Evolutionary conservation across 208 protist genomes (phyloP).

Genomic region (Trypanosoma mega): DNA sequence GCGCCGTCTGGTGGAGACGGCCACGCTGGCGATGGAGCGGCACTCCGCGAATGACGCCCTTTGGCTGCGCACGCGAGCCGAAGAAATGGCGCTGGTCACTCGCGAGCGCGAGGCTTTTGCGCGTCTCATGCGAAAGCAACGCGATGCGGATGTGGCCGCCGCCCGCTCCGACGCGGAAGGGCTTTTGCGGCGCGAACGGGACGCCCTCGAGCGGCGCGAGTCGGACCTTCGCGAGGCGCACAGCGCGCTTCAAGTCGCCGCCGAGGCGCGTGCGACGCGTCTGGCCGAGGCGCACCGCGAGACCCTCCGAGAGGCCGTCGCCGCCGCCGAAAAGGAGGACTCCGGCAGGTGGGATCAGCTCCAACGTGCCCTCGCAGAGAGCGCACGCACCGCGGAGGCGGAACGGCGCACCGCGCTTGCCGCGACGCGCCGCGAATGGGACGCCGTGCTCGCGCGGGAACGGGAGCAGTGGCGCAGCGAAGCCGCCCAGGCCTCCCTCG

Average conservation of each 20-base stretch:
- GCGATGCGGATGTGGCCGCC: background rate
- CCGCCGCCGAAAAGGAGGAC: too few relatives aligned
- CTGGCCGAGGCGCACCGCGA: background rate
- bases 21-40: slow-evolving; percentile 8
- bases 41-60: slow-evolving; percentile 1
- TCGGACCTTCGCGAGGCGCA: slow-evolving; percentile 18
- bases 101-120: slow-evolving; percentile 8
- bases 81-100: slow-evolving; percentile 18
- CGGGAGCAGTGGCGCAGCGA: background rate
- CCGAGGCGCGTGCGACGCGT: background rate
- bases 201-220: slow-evolving; percentile 8
- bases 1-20: slow-evolving; percentile 1
- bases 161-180: slow-evolving; percentile 1
- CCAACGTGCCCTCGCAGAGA: too few relatives aligned
- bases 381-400: background rate
- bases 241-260: slow-evolving; percentile 8
- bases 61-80: slow-evolving; percentile 16
- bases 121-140: slow-evolving; percentile 3
- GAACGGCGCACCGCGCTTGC: background rate
- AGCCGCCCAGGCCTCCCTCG: background rate
- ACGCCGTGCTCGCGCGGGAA: background rate
- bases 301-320: too few relatives aligned
- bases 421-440: background rate
- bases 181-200: slow-evolving; percentile 6
- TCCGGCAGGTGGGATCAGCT: too few relatives aligned